Percentiles rank a stretch among this genome's conserved stretches.
Conservation (phyloP, 164 flowering plant species). For the Tetracentron sinense region DNA sequence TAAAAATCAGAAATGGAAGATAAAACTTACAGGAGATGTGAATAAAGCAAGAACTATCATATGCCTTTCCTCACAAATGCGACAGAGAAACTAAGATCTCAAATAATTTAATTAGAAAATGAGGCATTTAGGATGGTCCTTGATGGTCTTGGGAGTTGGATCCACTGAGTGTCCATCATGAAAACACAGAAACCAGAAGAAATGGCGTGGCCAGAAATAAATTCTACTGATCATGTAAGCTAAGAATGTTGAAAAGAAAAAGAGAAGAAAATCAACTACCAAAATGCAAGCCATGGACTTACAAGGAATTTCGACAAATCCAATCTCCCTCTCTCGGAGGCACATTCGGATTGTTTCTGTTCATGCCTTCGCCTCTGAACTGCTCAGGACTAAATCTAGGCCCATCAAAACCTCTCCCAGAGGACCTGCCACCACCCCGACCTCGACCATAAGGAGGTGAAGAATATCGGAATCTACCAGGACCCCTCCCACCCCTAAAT, state of each 20-base stretch:
- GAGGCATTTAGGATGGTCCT: too few species aligned
- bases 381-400: conserved; percentile 48
- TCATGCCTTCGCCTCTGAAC: conserved; percentile 49
- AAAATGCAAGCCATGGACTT: conserved; percentile 27
- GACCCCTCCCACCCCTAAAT: conserved; percentile 56
- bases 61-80: too few species aligned
- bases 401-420: conserved; percentile 54
- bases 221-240: too few species aligned
- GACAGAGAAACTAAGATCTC: too few species aligned
- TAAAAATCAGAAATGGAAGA: background rate
- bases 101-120: too few species aligned
- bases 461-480: conserved; percentile 59
- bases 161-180: too few species aligned
- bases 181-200: background rate
- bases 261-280: too few species aligned
- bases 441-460: conserved; percentile 75
- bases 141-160: too few species aligned
- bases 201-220: too few species aligned
- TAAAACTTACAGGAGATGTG: too few species aligned
- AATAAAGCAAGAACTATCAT: too few species aligned
- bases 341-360: conserved; percentile 77
- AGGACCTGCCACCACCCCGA: conserved; percentile 52
- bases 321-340: conserved; percentile 93
- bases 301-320: conserved; percentile 76
- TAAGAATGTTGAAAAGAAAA: too few species aligned